Evolutionary conservation across 805 yeast species (phyloP), one percentile per base, ranked within the genome.

Genomic region (Hanseniaspora pseudoguilliermondii): DNA sequence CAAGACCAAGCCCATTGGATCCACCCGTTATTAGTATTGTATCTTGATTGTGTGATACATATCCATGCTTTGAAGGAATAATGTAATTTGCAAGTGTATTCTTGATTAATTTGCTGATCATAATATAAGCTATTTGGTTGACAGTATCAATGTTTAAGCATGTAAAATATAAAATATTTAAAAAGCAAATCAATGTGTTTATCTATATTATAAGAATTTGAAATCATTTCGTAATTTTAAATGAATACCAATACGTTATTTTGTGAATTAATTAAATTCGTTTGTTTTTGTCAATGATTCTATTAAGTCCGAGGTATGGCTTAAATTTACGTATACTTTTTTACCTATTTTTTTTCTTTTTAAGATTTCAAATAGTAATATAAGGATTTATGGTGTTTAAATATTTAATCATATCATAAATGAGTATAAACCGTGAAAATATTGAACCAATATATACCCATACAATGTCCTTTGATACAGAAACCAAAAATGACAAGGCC

Each of bases 21-120:
- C 97, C 97, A 0, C 97, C 97, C 0, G 97, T 90, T 21, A 91
- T 71, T 4, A 89, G 68, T 0, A 81, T 84, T 11, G 84, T 72
- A 63, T 86, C 95, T 11, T 72, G 67, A 25, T 64, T 66, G 8
- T 43, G 43, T 9, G 42, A 41, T 5, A 47, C 29, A 0, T 79
- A 76, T 40, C 80, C 83, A 58, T 76, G 75, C 11, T 69, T 71
- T 56, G 74, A 76, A 1, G 86, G 86, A 21, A 81, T 65, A 1
- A 79, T 32, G 2, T 66, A 43, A 29, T 73, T 71, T 0, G 80
- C 71, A 41, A 58, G 58, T 56, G 41, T 40, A 27, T 53, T 38
- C 10, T 36, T 27, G 36, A 55, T 6, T 36, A 47, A 16, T 44
- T 40, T 18, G 48, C 42, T 20, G 46, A 50, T 16, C 57, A 38